Base-by-base conservation (phyloP, 2,329 filamentous ascomycete genomes). In the Neoarthrinium moseri region DNA sequence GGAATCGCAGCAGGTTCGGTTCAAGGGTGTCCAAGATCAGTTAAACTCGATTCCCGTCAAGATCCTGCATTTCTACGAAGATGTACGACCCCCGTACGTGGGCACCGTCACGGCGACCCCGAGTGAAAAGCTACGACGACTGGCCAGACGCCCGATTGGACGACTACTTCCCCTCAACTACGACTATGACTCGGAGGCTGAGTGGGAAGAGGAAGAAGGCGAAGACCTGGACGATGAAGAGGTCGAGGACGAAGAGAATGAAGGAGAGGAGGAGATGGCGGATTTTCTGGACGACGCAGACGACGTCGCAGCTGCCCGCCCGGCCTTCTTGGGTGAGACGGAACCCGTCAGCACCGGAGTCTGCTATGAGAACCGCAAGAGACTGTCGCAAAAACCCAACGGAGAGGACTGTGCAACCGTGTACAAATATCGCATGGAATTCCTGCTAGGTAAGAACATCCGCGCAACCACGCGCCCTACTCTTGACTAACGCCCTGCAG, bases 201-300 rank as follows among this genome's bases (percentile, higher is more conserved):
- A 94, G 62, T 95, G 89, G 89, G 77, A 83, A 38, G 86, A 91
- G 59, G 88, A 90, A 47, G 78, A 85, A 17, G 77, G 78, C 20
- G 77, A 76, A 35, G 73, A 77, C 20, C 49, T 63, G 50, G 79
- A 75, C 11, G 80, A 82, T 50, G 77, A 81, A 44, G 80, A 82
- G 23, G 86, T 86, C 21, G 86, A 87, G 34, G 83, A 87, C 40
- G 77, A 89, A 3, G 83, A 82, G 12, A 78, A 84, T 3, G 72
- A 84, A 21, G 85, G 87, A 17, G 84, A 87, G 13, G 87, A 89
- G 51, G 91, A 95, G 49, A 87, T 96, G 84, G 89, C 90, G 4
- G 91, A 84, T 15, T 96, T 96, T 59, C 73, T 96, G 2, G 91
- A 96, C 55, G 89, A 95, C 56, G 89, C 89, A 5, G 89, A 95